These are phyloP conservation scores for Hymenoscyphus fructigenus DNA, from an alignment of 2,329 filamentous ascomycete species.

Conservation along the genomic window DNA sequence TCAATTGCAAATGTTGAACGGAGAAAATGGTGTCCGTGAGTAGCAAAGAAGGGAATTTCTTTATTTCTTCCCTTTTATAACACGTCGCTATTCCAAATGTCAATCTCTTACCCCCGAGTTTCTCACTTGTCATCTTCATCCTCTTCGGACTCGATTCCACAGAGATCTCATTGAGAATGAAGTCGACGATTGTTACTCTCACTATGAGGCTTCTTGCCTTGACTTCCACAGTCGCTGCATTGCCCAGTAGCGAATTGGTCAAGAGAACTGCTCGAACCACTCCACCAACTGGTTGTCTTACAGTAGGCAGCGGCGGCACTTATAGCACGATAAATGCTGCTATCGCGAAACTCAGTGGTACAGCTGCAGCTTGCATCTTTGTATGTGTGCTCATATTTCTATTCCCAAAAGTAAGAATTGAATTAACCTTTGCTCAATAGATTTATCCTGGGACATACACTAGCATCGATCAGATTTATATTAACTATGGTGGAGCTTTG, in stretches of 20 bases:
- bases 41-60: too few species aligned
- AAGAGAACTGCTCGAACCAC: neutral
- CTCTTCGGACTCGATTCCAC: too few species aligned
- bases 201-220: too few species aligned
- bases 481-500: slow-evolving; percentile 31
- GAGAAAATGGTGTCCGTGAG: too few species aligned
- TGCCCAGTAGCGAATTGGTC: neutral
- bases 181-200: too few species aligned
- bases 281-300: neutral
- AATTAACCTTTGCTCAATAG: neutral
- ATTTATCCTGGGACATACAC: slow-evolving; percentile 54
- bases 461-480: slow-evolving; percentile 45
- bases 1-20: too few species aligned
- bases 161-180: too few species aligned
- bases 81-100: too few species aligned
- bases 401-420: neutral
- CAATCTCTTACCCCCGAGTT: too few species aligned
- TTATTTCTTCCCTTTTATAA: too few species aligned
- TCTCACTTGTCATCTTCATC: too few species aligned
- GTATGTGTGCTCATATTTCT: neutral
- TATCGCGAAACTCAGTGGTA: neutral
- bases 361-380: neutral
- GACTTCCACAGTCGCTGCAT: too few species aligned
- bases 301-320: neutral
- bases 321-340: neutral